Base-by-base conservation (phyloP, 148 eudicot species). In the Dianthus caryophyllus region DNA sequence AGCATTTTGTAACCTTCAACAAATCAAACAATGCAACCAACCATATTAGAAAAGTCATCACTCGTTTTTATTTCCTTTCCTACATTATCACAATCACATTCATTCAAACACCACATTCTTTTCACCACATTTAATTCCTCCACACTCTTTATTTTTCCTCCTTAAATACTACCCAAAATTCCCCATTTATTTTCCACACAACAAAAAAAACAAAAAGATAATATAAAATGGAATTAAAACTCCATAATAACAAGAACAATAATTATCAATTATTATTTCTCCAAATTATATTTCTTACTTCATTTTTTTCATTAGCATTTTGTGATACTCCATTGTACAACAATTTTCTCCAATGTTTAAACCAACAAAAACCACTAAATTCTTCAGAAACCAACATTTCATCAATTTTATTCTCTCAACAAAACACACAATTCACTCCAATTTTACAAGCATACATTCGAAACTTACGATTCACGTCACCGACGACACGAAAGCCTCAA, bases 341-440 rank as follows among this genome's bases (percentile, higher is more conserved):
- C 9, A 53, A 54, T 15, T 68, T 68, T 20, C 56, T 27, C 8
- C 68, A 74, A 53, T 74, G 77, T 38, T 44, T 74, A 14, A 43
- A 54, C 26, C 43, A 6, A 4, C 54, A 68, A 31, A 55, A 74
- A 43, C 11, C 27, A 11, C 66, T n/a, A n/a, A n/a, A n/a, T n/a
- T n/a, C n/a, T n/a, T n/a, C 15, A 9, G 66, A 22, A 11, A 24
- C 3, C 3, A 50, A 59, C 27, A 48, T 66, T 1, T 17, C 76
- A 21, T 41, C 39, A 17, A 74, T 74, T 9, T 8, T 75, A 0
- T 75, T 44, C 16, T 24, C 73, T 1, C 66, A 75, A 55, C n/a
- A 64, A 11, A 64, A 55, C 41, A 38, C 52, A 14, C 50, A 68
- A 17, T 75, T 69, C 44, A 36, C 68, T 12, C 14, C 66, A 0